A percentile compares a stretch with the other conserved stretches of the same genome.
phyloP scores from a whole-genome alignment of 2,329 filamentous ascomycete genomes.

The Alternaria conjuncta region DNA sequence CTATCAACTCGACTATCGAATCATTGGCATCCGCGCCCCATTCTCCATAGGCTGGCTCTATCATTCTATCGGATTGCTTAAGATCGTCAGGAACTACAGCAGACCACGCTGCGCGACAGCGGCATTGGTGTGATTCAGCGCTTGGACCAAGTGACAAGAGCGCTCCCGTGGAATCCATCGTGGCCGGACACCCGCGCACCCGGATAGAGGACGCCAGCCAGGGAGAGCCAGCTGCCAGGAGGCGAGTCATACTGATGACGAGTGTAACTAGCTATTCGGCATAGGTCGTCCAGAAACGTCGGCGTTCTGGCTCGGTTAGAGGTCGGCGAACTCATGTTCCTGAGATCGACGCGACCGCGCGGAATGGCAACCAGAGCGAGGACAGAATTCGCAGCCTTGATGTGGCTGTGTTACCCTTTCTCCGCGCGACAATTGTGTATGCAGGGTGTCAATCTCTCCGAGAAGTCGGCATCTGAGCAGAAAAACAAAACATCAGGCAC shows the following conservation, averaged over 20 bases:
- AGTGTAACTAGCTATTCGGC: not conserved
- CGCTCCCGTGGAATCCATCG: not conserved
- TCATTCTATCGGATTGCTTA: not conserved
- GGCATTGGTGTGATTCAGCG: not conserved
- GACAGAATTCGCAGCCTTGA: not conserved
- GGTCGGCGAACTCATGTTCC: constrained; percentile 6
- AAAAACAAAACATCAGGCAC: constrained; percentile 1
- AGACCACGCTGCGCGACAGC: not conserved
- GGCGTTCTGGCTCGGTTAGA: constrained; percentile 1
- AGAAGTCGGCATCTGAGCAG: not conserved
- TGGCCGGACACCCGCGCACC: constrained; percentile 1
- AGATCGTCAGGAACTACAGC: not conserved
- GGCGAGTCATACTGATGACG: constrained; percentile 4
- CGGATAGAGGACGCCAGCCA: not conserved
- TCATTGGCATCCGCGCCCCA: not conserved
- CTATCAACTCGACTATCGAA: not conserved
- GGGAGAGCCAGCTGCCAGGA: not conserved
- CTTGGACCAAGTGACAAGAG: not conserved
- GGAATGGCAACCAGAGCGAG: not conserved
- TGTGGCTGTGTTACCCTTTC: not conserved
- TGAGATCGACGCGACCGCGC: not conserved
- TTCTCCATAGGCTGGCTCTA: not conserved
- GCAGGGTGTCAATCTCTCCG: not conserved
- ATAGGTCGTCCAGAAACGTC: not conserved
- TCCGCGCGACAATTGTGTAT: not conserved